These are phyloP conservation scores for Chalaropsis thielavioides DNA, from an alignment of 2,329 filamentous ascomycete genomes.

Conservation along the genomic window DNA sequence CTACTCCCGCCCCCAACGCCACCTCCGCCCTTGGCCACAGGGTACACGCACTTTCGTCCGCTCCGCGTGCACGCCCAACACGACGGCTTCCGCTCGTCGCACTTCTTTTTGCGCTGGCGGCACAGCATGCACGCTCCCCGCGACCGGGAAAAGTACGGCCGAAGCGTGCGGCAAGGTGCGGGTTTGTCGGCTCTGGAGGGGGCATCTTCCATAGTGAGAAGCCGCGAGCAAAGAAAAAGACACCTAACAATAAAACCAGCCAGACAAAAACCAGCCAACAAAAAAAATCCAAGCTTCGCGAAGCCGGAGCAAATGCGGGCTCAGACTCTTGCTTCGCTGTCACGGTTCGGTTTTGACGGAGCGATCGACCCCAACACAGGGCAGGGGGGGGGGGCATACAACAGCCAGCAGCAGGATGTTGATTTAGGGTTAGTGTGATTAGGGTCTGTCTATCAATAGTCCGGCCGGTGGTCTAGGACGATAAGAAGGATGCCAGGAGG, in stretches of 20 bases:
- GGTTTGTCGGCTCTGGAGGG: slow-evolving; percentile 6
- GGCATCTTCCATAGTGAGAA: slow-evolving; percentile 4
- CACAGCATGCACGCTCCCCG: slow-evolving; percentile 23
- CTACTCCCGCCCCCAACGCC: neutral
- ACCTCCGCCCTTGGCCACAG: slow-evolving; percentile 6
- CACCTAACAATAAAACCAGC: neutral
- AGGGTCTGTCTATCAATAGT: too few relatives aligned
- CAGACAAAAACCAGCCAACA: neutral
- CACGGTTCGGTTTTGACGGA: too few relatives aligned
- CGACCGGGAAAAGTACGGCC: slow-evolving; percentile 17
- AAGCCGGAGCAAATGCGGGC: too few relatives aligned
- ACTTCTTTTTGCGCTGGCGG: slow-evolving; percentile 26
- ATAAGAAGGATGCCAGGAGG: too few relatives aligned
- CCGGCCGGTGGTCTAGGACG: too few relatives aligned
- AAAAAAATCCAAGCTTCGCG: neutral
- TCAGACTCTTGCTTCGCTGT: too few relatives aligned
- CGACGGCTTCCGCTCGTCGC: slow-evolving; percentile 23
- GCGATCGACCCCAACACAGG: too few relatives aligned
- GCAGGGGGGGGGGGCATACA: too few relatives aligned
- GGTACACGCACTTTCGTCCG: slow-evolving; percentile 15
- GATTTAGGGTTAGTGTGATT: too few relatives aligned
- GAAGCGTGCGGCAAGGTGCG: slow-evolving; percentile 13
- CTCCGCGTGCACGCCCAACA: slow-evolving; percentile 17
- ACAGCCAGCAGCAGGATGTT: too few relatives aligned
- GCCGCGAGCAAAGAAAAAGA: neutral